Conservation (phyloP, 257 asterid species). For the Solanum neorickii region DNA sequence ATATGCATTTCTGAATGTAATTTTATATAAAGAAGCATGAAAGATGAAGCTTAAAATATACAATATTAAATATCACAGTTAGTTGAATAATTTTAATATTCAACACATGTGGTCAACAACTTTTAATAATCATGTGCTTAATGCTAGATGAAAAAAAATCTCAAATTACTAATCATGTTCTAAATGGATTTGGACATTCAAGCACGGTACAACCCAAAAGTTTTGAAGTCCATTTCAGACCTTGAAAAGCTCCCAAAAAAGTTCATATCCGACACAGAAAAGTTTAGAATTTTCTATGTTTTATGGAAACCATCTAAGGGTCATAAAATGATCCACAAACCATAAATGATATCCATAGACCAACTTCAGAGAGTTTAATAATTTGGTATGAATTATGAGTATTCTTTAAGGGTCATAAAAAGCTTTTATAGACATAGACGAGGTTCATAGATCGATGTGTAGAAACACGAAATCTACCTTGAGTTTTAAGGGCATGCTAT, state of each 20-base stretch:
- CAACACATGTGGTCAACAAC: neutral
- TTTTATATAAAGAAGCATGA: neutral
- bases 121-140: neutral
- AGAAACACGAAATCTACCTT: neutral
- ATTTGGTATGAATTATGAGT: neutral
- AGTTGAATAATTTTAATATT: neutral
- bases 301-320: neutral
- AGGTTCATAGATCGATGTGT: neutral
- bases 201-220: neutral
- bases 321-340: neutral
- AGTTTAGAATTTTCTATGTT: neutral
- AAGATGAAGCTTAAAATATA: neutral
- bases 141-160: neutral
- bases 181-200: neutral
- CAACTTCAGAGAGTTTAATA: neutral
- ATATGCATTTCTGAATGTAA: neutral
- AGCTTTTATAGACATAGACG: neutral
- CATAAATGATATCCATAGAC: neutral
- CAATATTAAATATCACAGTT: neutral
- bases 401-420: neutral
- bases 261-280: neutral
- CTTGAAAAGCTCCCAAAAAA: neutral
- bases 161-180: neutral
- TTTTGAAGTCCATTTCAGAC: neutral
- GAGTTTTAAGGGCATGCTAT: neutral